Base-by-base conservation (phyloP, 805 yeast species). In the Pichia californica region DNA sequence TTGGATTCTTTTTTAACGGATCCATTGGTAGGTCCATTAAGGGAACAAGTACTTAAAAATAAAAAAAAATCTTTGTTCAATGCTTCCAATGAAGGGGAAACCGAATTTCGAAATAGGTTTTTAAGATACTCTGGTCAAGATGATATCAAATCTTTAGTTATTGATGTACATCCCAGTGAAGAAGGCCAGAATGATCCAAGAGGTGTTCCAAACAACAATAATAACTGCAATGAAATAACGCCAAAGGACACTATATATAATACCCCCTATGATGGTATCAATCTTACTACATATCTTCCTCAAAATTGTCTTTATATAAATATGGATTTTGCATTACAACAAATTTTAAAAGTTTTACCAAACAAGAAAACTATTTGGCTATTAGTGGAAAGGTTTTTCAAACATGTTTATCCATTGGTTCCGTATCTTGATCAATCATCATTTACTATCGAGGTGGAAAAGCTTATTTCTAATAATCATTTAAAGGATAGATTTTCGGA, bases 1-100 rank as follows among this genome's bases (percentile, higher is more conserved):
- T 50, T 71, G 4, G 58, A 81, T 0, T 44, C 73, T 21, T 57
- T 77, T 41, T 66, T 68, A 43, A 74, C 68, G 48, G 84, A 79
- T 57, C 63, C 61, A 36, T 62, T 61, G 52, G 35, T 66, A 44
- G 52, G 54, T 15, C 58, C 66, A 2, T 47, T 68, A n/a, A 66
- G 62, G 79, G 40, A 38, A 28, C 52, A 51, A 43, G 47, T 57
- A 7, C 21, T 54, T 18, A 56, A 51, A 16, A 40, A 39, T 28
- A 61, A 53, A 33, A 54, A 48, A 37, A 47, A 49, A 21, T 7
- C 16, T 3, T 31, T 40, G 26, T 34, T 36, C n/a, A 36, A 36
- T 30, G 31, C 34, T 10, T 8, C 36, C 19, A 47, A 35, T 27
- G 41, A 38, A 13, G 48, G 37, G 18, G 54, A 51, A 9, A 32